Base-by-base conservation (phyloP, 352 stramenopile genomes). In the Globisporangium apiculatum region DNA sequence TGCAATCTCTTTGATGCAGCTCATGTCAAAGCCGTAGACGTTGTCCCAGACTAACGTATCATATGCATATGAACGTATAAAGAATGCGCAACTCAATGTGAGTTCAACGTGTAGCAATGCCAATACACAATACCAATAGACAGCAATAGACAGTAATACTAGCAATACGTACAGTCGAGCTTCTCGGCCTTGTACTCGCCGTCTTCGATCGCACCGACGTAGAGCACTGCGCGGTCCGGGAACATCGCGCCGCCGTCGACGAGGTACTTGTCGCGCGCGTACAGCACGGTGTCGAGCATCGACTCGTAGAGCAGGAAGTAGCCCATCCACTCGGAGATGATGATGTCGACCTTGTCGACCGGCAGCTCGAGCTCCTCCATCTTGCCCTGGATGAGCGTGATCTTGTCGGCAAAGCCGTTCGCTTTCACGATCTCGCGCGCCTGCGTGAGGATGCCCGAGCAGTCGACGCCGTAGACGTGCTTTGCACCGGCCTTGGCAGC, bases 21-120 rank as follows among this genome's bases (percentile, higher is more conserved):
- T 98, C 96, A 99, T 99, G 72, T 99, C 94, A 68, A 99, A 99
- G 52, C 97, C 97, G 79, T 99, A 99, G 5, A 99, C 97, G 70
- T 98, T 93, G 52, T 98, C 84, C 97, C 97, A 99, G 72, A 99
- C 9, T 42, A 6, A 24, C 10, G 61, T 5, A 18, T 11, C 24
- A 31, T 3, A 3, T 31, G 24, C 24, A 31, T 31, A 31, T 31
- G 24, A 31, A 31, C 24, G 24, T 31, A 31, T 31, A 31, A 31
- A 31, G 24, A 31, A 31, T 3, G 24, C 24, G 24, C 24, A 31
- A 31, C 3, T 31, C 24, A 31, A 31, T 31, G 24, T 31, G 24
- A 31, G 24, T 3, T 31, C 24, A 31, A 31, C 24, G 24, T 31
- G 24, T 1, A 31, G 24, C 24, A 31, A 31, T 31, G 2, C 24